A percentile compares a stretch with the other conserved stretches of the same genome.
These are phyloP conservation scores for Vigna unguiculata DNA, from an alignment of 306 rosid species.

Conservation along the genomic window DNA sequence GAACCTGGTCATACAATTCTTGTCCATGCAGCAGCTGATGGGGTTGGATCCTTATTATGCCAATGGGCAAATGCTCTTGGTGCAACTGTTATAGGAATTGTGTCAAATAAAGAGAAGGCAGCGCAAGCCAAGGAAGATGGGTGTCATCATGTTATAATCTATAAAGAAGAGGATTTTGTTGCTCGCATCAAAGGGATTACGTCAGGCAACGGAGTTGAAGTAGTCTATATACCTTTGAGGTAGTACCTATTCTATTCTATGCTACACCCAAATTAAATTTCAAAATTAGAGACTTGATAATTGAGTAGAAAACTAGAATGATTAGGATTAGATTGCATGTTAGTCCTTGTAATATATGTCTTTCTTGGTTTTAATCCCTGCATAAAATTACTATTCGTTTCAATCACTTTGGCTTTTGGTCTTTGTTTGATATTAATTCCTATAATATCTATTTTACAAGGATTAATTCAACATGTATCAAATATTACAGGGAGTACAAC, in stretches of 20 bases:
- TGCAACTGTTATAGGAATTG: conserved; percentile 91
- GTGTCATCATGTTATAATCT: conserved; percentile 79
- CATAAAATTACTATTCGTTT: not conserved
- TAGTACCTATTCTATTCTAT: conserved; percentile 42
- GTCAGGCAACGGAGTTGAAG: conserved; percentile 83
- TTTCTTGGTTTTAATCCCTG: not conserved
- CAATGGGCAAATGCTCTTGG: conserved; percentile 96
- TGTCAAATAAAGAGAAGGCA: conserved; percentile 84
- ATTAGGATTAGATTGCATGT: not conserved
- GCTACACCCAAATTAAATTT: conserved; percentile 9
- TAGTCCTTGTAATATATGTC: not conserved
- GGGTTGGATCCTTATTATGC: conserved; percentile 91
- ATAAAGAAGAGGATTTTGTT: conserved; percentile 81
- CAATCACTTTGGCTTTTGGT: not conserved
- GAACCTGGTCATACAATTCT: conserved; percentile 81
- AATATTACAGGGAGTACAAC: not conserved
- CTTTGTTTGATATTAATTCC: not conserved
- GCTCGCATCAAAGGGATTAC: conserved; percentile 80
- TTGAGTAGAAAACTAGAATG: conserved; percentile 8
- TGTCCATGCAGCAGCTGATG: conserved; percentile 97
- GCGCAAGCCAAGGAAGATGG: conserved; percentile 94
- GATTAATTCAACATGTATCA: not conserved
- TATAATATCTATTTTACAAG: not conserved
- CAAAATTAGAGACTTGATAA: conserved; percentile 14
- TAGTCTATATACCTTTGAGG: conserved; percentile 91